Base-by-base conservation (phyloP, 768 basidiomycete species). In the Lactarius pseudohatsudake region DNA sequence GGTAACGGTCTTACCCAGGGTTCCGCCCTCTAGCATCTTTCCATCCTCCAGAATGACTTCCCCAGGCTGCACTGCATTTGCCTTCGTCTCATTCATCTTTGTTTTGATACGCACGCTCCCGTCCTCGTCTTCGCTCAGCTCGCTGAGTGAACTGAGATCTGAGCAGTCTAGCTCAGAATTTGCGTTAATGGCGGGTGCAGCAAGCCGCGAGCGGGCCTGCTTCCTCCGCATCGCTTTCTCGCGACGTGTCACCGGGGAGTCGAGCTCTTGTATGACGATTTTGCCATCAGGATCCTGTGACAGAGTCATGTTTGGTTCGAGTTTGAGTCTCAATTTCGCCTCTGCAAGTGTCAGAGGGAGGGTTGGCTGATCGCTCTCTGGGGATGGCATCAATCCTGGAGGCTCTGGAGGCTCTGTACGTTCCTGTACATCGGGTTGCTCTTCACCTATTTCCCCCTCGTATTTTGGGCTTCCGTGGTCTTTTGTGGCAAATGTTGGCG, bases 191-290 rank as follows among this genome's bases (percentile, higher is more conserved):
- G 64, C 47, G 16, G 67, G 64, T 1, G 71, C 71, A 0, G 59
- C 65, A 30, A 68, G 66, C 53, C 64, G 64, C 26, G 65, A 67
- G 54, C 66, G 59, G 26, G 69, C 69, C 36, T 53, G 64, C 56
- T 82, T 86, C 59, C 76, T 78, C 9, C 81, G 79, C 65, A 77
- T 74, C 22, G 79, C 79, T 75, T 87, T 89, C 75, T 85, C 81
- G 59, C 83, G 80, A 4, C 90, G 84, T 47, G 84, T 87, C 4
- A 82, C 82, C 41, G 90, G 90, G 6, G 90, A 87, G 71, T 91
- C 90, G 28, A 91, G 79, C 66, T 85, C 84, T 72, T 92, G 89
- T 64, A 91, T 83, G 62, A 90, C 82, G 57, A 87, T 80, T 64
- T 76, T 80, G n/a, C 83, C 82, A 54, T 78, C 77, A n/a, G 81